Conservation (phyloP, 352 stramenopile genomes). For the Phytophthora litchii region DNA sequence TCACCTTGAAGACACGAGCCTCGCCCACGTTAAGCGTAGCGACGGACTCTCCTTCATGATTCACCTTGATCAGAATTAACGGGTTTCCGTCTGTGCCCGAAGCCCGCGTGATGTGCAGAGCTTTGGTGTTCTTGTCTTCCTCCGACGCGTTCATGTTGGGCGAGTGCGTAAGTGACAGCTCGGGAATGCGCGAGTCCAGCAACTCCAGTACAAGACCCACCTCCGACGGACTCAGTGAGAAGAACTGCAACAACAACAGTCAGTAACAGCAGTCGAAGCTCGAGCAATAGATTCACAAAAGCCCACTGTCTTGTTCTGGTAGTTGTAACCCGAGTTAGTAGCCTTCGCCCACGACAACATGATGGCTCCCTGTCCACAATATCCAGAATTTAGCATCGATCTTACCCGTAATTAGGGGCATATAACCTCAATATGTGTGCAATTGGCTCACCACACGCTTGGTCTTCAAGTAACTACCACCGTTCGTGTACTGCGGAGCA, state of each 20-base stretch:
- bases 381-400: constrained; percentile 13
- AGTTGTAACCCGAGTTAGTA: constrained; percentile 75
- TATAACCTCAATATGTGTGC: neutral
- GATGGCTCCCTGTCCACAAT: constrained; percentile 61
- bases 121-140: constrained; percentile 56
- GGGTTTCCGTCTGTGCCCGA: constrained; percentile 55
- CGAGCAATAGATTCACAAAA: neutral
- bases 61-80: constrained; percentile 59
- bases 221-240: constrained; percentile 79
- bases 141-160: constrained; percentile 77
- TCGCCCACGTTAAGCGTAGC: constrained; percentile 76
- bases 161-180: constrained; percentile 77
- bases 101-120: constrained; percentile 55
- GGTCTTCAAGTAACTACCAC: constrained; percentile 81
- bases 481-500: constrained; percentile 64
- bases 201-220: constrained; percentile 80
- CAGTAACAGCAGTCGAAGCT: constrained; percentile 1
- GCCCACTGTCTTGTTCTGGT: constrained; percentile 80
- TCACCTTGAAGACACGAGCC: constrained; percentile 45
- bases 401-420: neutral
- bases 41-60: constrained; percentile 54
- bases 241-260: constrained; percentile 60
- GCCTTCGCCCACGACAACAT: constrained; percentile 86
- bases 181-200: constrained; percentile 64
- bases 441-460: constrained; percentile 63